Percentiles rank a stretch among this genome's conserved stretches.
These are phyloP conservation scores for Metschnikowia dekortorum DNA, from an alignment of 805 yeast genomes.

Conservation along the genomic window DNA sequence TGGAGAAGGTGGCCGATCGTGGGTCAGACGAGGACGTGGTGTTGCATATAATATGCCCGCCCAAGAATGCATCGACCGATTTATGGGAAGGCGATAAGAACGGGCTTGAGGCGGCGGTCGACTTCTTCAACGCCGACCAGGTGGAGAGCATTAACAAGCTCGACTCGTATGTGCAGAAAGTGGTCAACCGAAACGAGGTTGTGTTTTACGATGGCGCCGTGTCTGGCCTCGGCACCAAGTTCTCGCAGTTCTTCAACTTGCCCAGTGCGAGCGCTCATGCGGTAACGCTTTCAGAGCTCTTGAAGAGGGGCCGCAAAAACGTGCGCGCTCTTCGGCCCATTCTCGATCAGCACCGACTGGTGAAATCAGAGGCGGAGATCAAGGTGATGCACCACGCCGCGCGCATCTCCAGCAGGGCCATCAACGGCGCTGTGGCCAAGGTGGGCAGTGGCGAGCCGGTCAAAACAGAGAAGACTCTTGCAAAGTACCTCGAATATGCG, in stretches of 20 bases:
- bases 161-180: conserved; percentile 38
- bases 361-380: conserved; percentile 76
- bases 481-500: conserved; percentile 74
- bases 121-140: conserved; percentile 83
- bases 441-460: conserved; percentile 44
- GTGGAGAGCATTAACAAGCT: conserved; percentile 50
- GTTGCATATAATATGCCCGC: conserved; percentile 82
- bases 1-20: conserved; percentile 56
- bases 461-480: conserved; percentile 69
- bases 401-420: conserved; percentile 75
- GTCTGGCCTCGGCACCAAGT: conserved; percentile 7
- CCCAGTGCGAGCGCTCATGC: conserved; percentile 5
- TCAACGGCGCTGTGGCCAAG: conserved; percentile 72
- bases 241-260: conserved; percentile 19
- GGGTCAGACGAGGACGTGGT: conserved; percentile 45
- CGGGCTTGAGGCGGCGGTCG: conserved; percentile 77
- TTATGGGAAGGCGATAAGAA: conserved; percentile 95
- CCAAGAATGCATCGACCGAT: conserved; percentile 70
- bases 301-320: conserved; percentile 29
- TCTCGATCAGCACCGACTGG: conserved; percentile 50
- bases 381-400: conserved; percentile 79
- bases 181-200: conserved; percentile 45
- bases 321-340: conserved; percentile 41
- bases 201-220: conserved; percentile 50
- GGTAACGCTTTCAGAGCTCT: conserved; percentile 18